Base-by-base conservation (phyloP, 768 basidiomycete genomes). In the Auriscalpium vulgare region DNA sequence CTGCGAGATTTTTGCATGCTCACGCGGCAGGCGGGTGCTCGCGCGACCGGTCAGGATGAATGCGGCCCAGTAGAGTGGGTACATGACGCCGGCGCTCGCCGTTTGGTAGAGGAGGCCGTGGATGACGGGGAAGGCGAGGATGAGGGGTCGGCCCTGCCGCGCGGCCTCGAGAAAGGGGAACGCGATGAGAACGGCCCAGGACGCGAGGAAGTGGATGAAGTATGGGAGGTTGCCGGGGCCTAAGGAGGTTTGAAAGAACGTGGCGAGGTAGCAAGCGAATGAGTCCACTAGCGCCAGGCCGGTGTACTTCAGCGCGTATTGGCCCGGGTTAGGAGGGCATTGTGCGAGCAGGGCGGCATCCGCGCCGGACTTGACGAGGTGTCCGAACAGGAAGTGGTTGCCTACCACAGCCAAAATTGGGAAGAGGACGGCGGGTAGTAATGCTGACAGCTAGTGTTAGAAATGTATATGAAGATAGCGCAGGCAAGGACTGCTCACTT, bases 81-180 rank as follows among this genome's bases (percentile, higher is more conserved):
- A 54, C 10, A 36, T 1, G 47, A 51, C 0, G 10, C 60, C 60
- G 1, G 53, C 60, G 43, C 58, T 44, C n/a, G n/a, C 50, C 10
- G 21, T 34, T 50, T 62, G 60, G 46, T 48, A 56, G 34, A 56
- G 2, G 7, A 59, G 1, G 53, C 58, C 58, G 16, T 60, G 14
- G 49, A 17, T 11, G 5, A 19, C 40, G 1, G 60, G 60, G 13
- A 52, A 60, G 21, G 55, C 53, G 2, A 62, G 40, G 38, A 59
- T 2, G 3, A 2, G 8, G 34, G 58, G 53, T 19, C 58, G 47
- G 10, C 55, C 53, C 40, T 40, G 36, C 9, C 60, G 55, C 21
- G 53, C n/a, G 8, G 58, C 49, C 55, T 62, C 60, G 46, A 62
- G 16, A n/a, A 60, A 56, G n/a, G 58, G 50, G 23, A 62, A 52